Percentiles rank a stretch among this genome's conserved stretches.
phyloP scores from a whole-genome alignment of 2,329 filamentous ascomycete species.

The Colletotrichum tanaceti region DNA sequence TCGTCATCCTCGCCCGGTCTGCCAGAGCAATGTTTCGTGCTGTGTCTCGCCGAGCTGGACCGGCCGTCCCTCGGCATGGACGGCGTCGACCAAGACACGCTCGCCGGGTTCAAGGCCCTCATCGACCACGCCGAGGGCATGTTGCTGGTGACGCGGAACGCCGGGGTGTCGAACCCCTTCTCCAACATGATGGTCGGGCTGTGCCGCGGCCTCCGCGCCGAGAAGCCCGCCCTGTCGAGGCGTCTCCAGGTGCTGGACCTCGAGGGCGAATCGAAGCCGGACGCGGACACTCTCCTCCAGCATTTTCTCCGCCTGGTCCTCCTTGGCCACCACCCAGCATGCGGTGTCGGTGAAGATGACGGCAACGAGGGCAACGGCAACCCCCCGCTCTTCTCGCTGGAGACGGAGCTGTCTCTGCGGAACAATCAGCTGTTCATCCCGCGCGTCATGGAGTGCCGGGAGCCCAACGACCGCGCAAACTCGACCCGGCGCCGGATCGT shows the following conservation, averaged over 20 bases:
- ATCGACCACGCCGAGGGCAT: conserved; percentile 3
- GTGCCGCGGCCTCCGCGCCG: conserved; percentile 16
- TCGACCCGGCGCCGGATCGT: conserved; percentile 10
- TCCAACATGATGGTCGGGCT: conserved; percentile 17
- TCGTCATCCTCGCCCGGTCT: background rate
- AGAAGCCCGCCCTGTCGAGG: background rate
- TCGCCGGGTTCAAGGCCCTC: background rate
- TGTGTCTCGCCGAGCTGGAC: conserved; percentile 17
- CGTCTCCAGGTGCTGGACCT: conserved; percentile 5
- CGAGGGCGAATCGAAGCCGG: conserved; percentile 4
- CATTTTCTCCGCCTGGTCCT: background rate
- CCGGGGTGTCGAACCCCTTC: background rate
- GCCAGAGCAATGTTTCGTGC: background rate
- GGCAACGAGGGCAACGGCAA: background rate
- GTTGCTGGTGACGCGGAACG: background rate
- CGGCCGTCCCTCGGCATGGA: conserved; percentile 6
- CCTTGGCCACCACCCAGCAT: background rate
- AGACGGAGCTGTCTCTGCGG: conserved; percentile 8
- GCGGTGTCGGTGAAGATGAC: no score
- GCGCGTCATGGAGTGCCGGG: conserved; percentile 4
- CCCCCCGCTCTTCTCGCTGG: background rate
- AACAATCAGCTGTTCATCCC: background rate
- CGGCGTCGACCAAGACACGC: background rate
- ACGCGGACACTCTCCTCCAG: background rate
- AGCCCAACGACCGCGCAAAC: conserved; percentile 18